Base-by-base conservation (phyloP, 768 basidiomycete species). In the Boletus huronensis region DNA sequence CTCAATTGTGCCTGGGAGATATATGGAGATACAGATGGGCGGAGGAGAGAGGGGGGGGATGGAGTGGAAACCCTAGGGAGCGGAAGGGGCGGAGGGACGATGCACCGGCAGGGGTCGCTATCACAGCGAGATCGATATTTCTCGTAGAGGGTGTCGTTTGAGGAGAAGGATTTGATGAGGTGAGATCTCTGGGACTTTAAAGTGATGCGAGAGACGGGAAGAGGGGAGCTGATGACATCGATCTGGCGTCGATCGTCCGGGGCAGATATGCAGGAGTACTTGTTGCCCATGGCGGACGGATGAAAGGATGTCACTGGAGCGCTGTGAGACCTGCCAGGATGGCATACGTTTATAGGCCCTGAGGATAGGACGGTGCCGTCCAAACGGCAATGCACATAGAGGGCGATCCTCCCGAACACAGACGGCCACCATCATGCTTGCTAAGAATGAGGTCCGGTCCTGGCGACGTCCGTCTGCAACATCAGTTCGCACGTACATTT, bases 81-180 rank as follows among this genome's bases (percentile, higher is more conserved):
- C 13, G 38, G 51, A 16, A 31, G 43, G 21, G 43, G 52, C 36
- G 28, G 55, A 17, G 55, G 53, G 28, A 43, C 48, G 32, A 19
- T 26, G 14, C 43, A 53, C 2, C 46, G 42, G 26, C 11, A 41
- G 29, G 40, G 35, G 45, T 59, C 58, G 28, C 49, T 48, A 36
- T 59, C 54, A 16, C 31, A 48, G 52, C 41, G 59, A 44, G 48
- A 31, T 46, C 34, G 68, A 31, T 55, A 51, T 19, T 70, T 70
- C 44, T 71, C 70, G 58, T 72, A 69, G n/a, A 73, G 64, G 34
- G 74, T 72, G 16, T 79, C 78, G 48, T 74, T 69, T n/a, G 76
- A 74, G 1, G 69, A 66, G 14, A 70, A 63, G 26, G 72, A 73
- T 59, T 67, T 72, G 36, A 70, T 59, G 29, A 71, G 65, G 31